Evolutionary conservation across 345 rosid genomes (phyloP).

Genomic region (Pseudoturritis turrita): DNA sequence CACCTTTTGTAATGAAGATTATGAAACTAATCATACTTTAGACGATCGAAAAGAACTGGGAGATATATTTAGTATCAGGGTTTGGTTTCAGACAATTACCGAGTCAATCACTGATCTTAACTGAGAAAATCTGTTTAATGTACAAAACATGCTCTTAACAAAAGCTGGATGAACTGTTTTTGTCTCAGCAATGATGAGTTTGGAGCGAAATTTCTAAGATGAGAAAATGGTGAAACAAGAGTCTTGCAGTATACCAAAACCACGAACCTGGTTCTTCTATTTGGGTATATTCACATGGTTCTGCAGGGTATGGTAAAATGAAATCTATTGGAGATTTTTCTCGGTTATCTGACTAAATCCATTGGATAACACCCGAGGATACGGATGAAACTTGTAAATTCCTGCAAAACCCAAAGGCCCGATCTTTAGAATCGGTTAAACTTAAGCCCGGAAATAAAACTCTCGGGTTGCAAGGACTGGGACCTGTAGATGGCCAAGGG

Average conservation of each 20-base stretch:
- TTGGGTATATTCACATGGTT: conserved; percentile 28
- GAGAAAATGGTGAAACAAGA: conserved; percentile 17
- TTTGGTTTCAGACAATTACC: neutral
- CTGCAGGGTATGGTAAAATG: neutral
- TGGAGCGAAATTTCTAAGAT: neutral
- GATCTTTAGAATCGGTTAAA: neutral
- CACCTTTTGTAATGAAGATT: conserved; percentile 6
- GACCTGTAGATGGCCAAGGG: conserved; percentile 84
- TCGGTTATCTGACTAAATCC: conserved; percentile 30
- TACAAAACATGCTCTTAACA: conserved; percentile 15
- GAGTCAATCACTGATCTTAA: conserved; percentile 1
- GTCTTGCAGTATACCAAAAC: conserved; percentile 12
- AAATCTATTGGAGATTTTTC: neutral
- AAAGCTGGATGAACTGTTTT: conserved; percentile 11
- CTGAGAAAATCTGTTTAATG: neutral
- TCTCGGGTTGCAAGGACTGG: neutral
- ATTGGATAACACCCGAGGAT: conserved; percentile 77
- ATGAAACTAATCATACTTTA: neutral
- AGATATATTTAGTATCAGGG: neutral
- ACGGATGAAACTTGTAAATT: conserved; percentile 67
- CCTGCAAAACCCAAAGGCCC: conserved; percentile 41
- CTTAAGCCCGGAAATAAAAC: neutral
- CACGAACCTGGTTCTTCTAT: conserved; percentile 16
- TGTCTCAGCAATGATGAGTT: conserved; percentile 23
- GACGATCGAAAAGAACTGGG: neutral